Percentiles rank a stretch among this genome's conserved stretches.
These are phyloP conservation scores for Fagopyrum esculentum DNA, from an alignment of 148 eudicot genomes.

Conservation along the genomic window DNA sequence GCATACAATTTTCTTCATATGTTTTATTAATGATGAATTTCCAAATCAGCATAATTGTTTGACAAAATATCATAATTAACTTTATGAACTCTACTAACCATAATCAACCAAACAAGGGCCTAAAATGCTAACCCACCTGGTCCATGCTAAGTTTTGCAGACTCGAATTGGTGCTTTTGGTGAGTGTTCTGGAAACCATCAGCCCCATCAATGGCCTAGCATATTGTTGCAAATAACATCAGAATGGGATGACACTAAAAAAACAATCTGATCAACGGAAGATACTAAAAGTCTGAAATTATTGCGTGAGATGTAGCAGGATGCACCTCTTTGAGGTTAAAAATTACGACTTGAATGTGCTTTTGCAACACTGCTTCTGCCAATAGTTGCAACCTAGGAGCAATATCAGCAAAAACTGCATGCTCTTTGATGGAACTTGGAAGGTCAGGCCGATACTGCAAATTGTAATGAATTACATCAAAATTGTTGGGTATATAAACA, in stretches of 20 bases:
- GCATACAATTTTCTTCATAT: too few relatives aligned
- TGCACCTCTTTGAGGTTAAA: conserved; percentile 70
- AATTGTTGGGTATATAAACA: conserved; percentile 5
- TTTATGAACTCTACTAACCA: too few relatives aligned
- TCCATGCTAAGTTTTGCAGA: conserved; percentile 85
- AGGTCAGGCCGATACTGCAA: conserved; percentile 75
- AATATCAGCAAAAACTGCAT: conserved; percentile 74
- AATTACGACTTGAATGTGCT: conserved; percentile 60
- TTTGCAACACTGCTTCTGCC: conserved; percentile 73
- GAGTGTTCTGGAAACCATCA: conserved; percentile 94
- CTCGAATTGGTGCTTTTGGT: conserved; percentile 63
- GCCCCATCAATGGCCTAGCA: conserved; percentile 86
- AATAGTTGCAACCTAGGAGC: conserved; percentile 80
- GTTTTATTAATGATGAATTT: too few relatives aligned
- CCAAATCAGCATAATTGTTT: too few relatives aligned
- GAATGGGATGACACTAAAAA: background rate
- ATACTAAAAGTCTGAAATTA: background rate
- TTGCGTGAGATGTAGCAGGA: background rate
- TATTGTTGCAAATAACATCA: background rate
- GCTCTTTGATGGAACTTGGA: conserved; percentile 66
- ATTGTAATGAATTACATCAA: background rate
- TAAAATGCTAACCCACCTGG: conserved; percentile 41
- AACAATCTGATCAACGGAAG: background rate
- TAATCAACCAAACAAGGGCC: too few relatives aligned
- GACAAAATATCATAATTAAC: too few relatives aligned